Evolutionary conservation across 1,139 yeast species (phyloP), one percentile per base, ranked within the genome.

Genomic region (Candida neerlandica): DNA sequence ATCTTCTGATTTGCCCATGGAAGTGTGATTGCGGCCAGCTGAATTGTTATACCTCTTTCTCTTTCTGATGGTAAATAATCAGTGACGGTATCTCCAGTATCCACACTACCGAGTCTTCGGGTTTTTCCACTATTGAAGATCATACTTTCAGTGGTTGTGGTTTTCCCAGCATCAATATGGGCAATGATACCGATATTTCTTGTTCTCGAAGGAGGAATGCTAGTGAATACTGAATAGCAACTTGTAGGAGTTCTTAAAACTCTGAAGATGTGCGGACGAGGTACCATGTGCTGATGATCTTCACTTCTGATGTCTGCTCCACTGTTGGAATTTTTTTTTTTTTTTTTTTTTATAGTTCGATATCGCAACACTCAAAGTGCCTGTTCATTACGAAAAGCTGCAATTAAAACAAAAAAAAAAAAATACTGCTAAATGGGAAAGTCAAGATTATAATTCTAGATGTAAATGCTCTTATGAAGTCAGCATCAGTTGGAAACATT

Each of bases 61-160:
- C 97, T 77, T 63, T 94, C 99, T 40, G 95, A 91, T 0, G 95
- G 91, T 39, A 94, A 69, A 59, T 84, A 94, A 65, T 94, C 99
- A 9, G 97, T 94, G 1, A 92, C 96, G 0, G 99, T 94, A 60
- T 94, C 97, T 21, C 99, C 99, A 58, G 91, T 89, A 60, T 94
- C 99, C 5, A 94, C 99, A 61, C 94, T 87, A 1, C 99, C 99
- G 2, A 94, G 86, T 33, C 91, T 66, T 35, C 77, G 76, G 0
- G 89, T 94, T 52, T 85, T 78, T 0, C 99, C 99, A 52, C 94
- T 81, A 63, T 88, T 92, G 62, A 79, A 94, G 18, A 94, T 80
- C 92, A 94, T 88, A 48, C 99, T 73, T 65, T 94, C 99, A 0
- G 96, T 87, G 6, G 96, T 87, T 14, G 96, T 88, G 12, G 96